Evolutionary conservation across 441 rosid species (phyloP), one percentile per base, ranked within the genome.

Genomic region (Erodium texanum): DNA sequence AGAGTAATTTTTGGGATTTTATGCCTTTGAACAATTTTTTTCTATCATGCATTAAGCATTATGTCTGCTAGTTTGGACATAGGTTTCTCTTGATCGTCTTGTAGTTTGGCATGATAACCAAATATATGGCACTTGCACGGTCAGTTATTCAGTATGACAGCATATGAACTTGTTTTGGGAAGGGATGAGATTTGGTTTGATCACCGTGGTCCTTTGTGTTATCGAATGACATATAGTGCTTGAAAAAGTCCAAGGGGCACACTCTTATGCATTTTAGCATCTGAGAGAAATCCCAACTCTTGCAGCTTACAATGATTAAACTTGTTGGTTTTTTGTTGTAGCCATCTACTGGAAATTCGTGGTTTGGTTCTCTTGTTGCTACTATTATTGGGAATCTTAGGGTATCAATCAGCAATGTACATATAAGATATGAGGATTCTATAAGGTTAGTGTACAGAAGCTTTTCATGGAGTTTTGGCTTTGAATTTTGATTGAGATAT

Each of bases 301-400:
- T 72, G 62, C 68, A 24, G 27, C 8, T 8, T 24, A 62, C 5
- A 66, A 66, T 18, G 66, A 54, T 43, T 43, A 15, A 62, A 54
- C 59, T 78, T 59, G 24, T 58, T 41, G 71, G 27, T 65, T 70
- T 62, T 36, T 68, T 71, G 67, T 78, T 78, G 82, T 90, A 89
- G 98, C 78, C 85, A 75, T 69, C 90, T 73, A 50, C 89, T 68
- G 98, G 92, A 78, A 88, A 83, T 82, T 92, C 98, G 29, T 94
- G 99, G 99, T 77, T 94, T 70, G 92, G 97, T 73, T 94, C 99
- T 74, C 79, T 94, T 68, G 86, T 94, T 76, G 82, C 92, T 62
- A 94, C 99, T 68, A 87, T 94, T 67, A 94, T 94, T 63, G 99
- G 99, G 80, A 94, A 94, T 78, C 91, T 92, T 71, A 94, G 90